Base-by-base conservation (phyloP, 2,329 filamentous ascomycete genomes). In the Aspergillus brasiliensis region DNA sequence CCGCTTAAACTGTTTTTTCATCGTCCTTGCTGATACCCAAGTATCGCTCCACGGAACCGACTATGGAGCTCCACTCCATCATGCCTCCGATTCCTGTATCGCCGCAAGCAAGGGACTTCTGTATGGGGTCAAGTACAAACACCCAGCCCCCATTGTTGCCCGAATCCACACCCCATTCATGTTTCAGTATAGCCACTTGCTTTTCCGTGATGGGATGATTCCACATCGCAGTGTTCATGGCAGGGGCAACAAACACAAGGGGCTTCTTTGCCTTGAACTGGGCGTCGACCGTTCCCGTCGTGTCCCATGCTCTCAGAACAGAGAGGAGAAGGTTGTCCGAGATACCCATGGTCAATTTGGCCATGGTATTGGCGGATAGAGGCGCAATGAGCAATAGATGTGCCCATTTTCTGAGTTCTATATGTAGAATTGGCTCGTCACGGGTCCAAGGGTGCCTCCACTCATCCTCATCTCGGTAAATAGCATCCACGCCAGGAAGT, bases 151-250 rank as follows among this genome's bases (percentile, higher is more conserved):
- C 68, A 1, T 67, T 63, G 15, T 69, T 67, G 8, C 61, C 71
- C 21, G 73, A 78, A 34, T 68, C 67, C 49, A 83, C 73, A 5
- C 88, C 88, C 92, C 92, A 97, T 59, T 92, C 90, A 51, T 89
- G 84, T 63, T 88, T 83, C 49, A 97, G 78, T 0, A 90, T 80
- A 42, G 78, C 78, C 38, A 97, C 77, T 64, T 97, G 91, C 63
- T 84, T 86, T 52, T 78, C 82, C 1, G 93, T 97, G 48, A 96
- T 80, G 2, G 92, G 93, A 72, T 97, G 92, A 57, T 83, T 81
- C 89, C 91, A 96, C 93, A 97, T 97, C 3, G 88, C 87, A 23
- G 87, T 92, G 74, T 97, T 97, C 91, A 97, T 96, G 28, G 90
- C 88, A 1, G 89, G 88, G 2, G 90, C 90, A 0, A 94, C 89